Evolutionary conservation across 2,329 filamentous ascomycete genomes (phyloP).

Genomic region (Setomelanomma holmii): DNA sequence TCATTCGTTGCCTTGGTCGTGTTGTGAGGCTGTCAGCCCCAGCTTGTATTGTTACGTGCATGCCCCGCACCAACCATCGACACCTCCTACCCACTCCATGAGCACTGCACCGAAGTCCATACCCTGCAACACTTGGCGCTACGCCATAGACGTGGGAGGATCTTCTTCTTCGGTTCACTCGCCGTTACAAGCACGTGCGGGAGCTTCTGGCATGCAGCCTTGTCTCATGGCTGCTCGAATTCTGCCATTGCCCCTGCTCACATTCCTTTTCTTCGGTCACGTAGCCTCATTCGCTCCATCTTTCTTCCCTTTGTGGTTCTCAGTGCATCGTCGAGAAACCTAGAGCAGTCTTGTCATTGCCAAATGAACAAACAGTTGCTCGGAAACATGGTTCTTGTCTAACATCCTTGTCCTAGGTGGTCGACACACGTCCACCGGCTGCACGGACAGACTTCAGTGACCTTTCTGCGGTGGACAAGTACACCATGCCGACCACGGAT

Average conservation of each 20-base stretch:
- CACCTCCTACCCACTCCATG: constrained; percentile 14
- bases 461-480: constrained; percentile 83
- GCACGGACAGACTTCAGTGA: constrained; percentile 83
- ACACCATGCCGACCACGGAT: constrained; percentile 81
- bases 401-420: constrained; percentile 63
- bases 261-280: constrained; percentile 21
- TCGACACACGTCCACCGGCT: constrained; percentile 77
- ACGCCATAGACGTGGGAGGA: constrained; percentile 11
- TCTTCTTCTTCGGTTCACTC: constrained; percentile 7
- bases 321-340: neutral
- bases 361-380: constrained; percentile 17
- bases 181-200: constrained; percentile 19
- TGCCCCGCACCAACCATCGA: constrained; percentile 32
- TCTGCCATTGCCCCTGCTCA: constrained; percentile 9
- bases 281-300: constrained; percentile 16
- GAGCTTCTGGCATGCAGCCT: neutral
- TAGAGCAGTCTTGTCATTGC: no score
- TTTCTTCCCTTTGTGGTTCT: constrained; percentile 19
- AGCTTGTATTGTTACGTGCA: constrained; percentile 21
- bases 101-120: constrained; percentile 1
- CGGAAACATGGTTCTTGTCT: constrained; percentile 26
- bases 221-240: neutral
- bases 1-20: constrained; percentile 22
- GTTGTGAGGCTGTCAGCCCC: constrained; percentile 25
- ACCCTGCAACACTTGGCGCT: constrained; percentile 15